Conservation (phyloP, 1,139 yeast species). For the Tardiomyces depauwii region DNA sequence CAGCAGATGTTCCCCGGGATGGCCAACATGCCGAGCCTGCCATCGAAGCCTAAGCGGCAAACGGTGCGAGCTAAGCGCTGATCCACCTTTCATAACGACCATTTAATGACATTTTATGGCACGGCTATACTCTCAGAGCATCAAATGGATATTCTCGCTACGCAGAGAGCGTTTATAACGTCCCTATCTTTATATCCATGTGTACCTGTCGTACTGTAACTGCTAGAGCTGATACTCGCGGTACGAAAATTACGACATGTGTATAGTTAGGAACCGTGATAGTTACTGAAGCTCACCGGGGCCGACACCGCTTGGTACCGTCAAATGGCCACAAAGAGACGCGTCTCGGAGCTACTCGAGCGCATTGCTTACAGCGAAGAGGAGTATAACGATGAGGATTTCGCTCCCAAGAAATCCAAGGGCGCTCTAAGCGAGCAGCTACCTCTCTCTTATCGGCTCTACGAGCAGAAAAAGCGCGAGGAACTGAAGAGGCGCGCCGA, state of each 20-base stretch:
- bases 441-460: neutral
- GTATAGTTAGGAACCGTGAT: too few relatives aligned
- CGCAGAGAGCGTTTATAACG: too few relatives aligned
- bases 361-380: neutral
- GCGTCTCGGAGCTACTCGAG: neutral
- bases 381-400: neutral
- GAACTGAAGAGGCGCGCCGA: neutral
- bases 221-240: too few relatives aligned
- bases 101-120: neutral
- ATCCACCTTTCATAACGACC: neutral
- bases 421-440: neutral
- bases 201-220: too few relatives aligned
- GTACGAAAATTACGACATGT: too few relatives aligned
- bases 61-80: slow-evolving; percentile 4
- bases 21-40: slow-evolving; percentile 18
- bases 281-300: too few relatives aligned
- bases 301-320: too few relatives aligned
- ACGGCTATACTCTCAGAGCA: neutral
- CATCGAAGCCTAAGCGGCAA: slow-evolving; percentile 35
- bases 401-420: neutral
- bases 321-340: neutral
- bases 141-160: too few relatives aligned
- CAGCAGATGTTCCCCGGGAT: slow-evolving; percentile 22
- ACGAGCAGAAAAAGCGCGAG: neutral
- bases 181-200: too few relatives aligned